Base-by-base conservation (phyloP, 257 asterid species). In the Fraxinus anomala region DNA sequence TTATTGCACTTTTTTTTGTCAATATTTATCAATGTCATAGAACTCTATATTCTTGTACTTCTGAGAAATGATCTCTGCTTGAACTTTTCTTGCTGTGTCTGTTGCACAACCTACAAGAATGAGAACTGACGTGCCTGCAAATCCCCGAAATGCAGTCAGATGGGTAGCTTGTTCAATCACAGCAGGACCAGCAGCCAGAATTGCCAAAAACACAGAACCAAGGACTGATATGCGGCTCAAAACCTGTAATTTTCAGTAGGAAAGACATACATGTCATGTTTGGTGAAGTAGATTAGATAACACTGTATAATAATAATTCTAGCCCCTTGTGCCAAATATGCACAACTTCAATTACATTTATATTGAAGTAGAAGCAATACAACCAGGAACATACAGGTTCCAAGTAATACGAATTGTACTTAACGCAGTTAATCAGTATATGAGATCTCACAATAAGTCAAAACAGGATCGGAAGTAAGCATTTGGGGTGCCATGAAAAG, bases 51-150 rank as follows among this genome's bases (percentile, higher is more conserved):
- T 90, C 90, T 92, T 95, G 88, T 95, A 95, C 82, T 95, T 95
- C 82, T 95, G 99, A 65, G 99, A 95, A 61, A 95, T 95, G 80
- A 95, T 90, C 88, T 88, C 97, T 2, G 99, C 99, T 82, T 92
- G 91, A 59, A 95, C 99, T 84, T 95, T 95, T 81, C 98, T 86
- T 54, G 99, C 98, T 0, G 99, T 93, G 86, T 95, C 99, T 12
- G 97, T 93, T 1, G 99, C 99, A 83, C 99, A 95, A 39, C 99
- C 99, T 23, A 95, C 99, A 26, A 95, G 98, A 85, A 95, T 95
- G 73, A 95, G 94, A 77, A 95, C 97, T 0, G 99, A 95, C 3
- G 99, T 95, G 79, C 99, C 99, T 0, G 99, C 99, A 12, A 95
- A 95, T 65, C 98, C 99, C 75, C 97, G 89, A 73, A 95, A 95